Conservation (phyloP, 495 filamentous ascomycete genomes). For the Annulohypoxylon stygium region DNA sequence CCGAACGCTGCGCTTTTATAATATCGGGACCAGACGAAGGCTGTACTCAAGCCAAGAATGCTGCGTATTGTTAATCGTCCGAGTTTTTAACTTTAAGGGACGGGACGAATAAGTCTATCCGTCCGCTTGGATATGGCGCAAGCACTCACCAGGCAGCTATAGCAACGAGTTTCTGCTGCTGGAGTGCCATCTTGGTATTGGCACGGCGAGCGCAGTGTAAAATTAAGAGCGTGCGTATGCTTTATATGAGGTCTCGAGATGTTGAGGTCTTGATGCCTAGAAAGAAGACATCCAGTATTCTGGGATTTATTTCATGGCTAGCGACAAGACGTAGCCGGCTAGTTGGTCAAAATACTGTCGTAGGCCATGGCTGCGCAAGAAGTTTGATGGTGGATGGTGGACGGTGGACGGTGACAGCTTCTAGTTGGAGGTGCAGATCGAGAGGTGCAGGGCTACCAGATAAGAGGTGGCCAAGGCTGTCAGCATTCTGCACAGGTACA, state of each 20-base stretch:
- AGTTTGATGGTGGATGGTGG: not conserved
- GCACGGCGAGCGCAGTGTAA: too few species aligned
- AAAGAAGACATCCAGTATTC: not conserved
- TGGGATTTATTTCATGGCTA: slow-evolving; percentile 18
- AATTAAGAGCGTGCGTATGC: not conserved
- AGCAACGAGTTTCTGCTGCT: slow-evolving; percentile 26
- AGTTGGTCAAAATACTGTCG: not conserved
- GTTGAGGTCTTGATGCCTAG: slow-evolving; percentile 12
- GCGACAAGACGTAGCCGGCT: not conserved
- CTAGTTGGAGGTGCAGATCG: not conserved
- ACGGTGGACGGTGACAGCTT: not conserved
- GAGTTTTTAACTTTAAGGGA: slow-evolving; percentile 13
- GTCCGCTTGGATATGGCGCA: not conserved
- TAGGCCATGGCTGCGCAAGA: slow-evolving; percentile 9
- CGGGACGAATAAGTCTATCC: not conserved
- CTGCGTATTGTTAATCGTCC: slow-evolving; percentile 22
- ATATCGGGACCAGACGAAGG: slow-evolving; percentile 44
- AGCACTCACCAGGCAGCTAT: slow-evolving; percentile 36
- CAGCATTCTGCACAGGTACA: not conserved
- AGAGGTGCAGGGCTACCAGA: not conserved
- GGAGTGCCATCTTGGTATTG: slow-evolving; percentile 20
- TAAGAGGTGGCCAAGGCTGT: slow-evolving; percentile 5
- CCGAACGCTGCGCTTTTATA: slow-evolving; percentile 47
- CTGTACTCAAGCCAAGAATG: slow-evolving; percentile 32
- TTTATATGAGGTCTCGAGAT: not conserved